Evolutionary conservation across 148 eudicot species (phyloP), one percentile per base, ranked within the genome.

Genomic region (Vaccinium myrtillus): DNA sequence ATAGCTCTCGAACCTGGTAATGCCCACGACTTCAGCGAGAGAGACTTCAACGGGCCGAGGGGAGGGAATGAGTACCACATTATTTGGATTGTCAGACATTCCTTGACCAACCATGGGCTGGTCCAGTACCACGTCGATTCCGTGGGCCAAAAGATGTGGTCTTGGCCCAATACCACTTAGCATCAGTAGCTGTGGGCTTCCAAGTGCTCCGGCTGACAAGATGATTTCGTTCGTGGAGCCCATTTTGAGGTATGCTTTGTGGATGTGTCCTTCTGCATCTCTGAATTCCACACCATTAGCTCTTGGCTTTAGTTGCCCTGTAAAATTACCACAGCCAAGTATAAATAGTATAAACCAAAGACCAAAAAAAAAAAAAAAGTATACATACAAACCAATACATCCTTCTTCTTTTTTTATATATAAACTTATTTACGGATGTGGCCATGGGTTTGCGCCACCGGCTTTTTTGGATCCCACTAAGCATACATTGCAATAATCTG

Each of bases 11-110:
- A 85, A 91, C 0, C 81, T 84, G 63, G 96, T 91, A 53, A 97
- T 95, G 8, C 99, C 99, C 63, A 93, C 99, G 14, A 87, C 89
- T 87, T 95, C 90, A 48, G 90, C 88, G 15, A 95, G 93, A 54
- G 97, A 95, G 49, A 86, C 80, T 77, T 92, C 95, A 8, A 95
- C 94, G n/a, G 86, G 87, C 50, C 53, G 53, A 12, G 91, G 92
- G 9, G 95, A 89, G 16, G 98, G 98, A 77, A 97, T 32, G 79
- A 92, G n/a, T 43, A 97, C 75, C 0, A 86, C 89, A 76, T 97
- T 97, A 94, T 93, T 91, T 2, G 98, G 96, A 78, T 97, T 97
- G 88, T 97, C 99, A 6, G 96, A 83, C 94, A 97, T 90, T 36
- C 92, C 95, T 83, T 93, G 95, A 0, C 99, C 98, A 25, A 94